A percentile compares a stretch with the other conserved stretches of the same genome.
These are phyloP conservation scores for Claviceps citrina DNA, from an alignment of 2,329 filamentous ascomycete species.

Conservation along the genomic window DNA sequence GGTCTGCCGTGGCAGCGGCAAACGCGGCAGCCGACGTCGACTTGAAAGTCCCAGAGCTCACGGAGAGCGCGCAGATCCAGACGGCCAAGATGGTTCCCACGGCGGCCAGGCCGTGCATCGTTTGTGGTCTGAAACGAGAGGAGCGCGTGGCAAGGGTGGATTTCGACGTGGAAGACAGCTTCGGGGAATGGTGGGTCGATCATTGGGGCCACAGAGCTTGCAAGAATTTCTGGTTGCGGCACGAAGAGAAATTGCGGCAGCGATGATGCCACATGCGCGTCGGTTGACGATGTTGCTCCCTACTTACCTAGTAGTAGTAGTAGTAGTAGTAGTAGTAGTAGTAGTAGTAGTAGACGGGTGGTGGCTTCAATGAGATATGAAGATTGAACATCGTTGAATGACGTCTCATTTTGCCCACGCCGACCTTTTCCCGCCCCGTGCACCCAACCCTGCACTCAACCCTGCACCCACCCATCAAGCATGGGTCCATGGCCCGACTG, in stretches of 20 bases:
- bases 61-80: slow-evolving; percentile 51
- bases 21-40: slow-evolving; percentile 40
- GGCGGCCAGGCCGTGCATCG: slow-evolving; percentile 59
- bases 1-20: slow-evolving; percentile 53
- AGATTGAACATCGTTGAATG: too few species aligned
- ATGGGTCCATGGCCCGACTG: too few species aligned
- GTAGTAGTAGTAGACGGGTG: too few species aligned
- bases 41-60: slow-evolving; percentile 54
- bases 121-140: slow-evolving; percentile 79
- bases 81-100: slow-evolving; percentile 58
- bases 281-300: too few species aligned
- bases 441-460: too few species aligned
- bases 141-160: slow-evolving; percentile 69
- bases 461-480: too few species aligned
- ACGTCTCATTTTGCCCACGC: slow-evolving; percentile 5
- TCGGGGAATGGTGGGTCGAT: slow-evolving; percentile 93
- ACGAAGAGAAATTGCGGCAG: slow-evolving; percentile 54
- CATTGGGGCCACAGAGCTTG: slow-evolving; percentile 73
- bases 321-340: too few species aligned
- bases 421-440: background rate
- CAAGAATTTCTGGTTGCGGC: slow-evolving; percentile 69
- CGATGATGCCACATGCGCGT: slow-evolving; percentile 35
- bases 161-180: slow-evolving; percentile 67
- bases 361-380: background rate
- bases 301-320: too few species aligned